Percentiles rank a stretch among this genome's conserved stretches.
Evolutionary conservation across 2,329 filamentous ascomycete species (phyloP).

Genomic region (Pseudocercospora fijiensis): DNA sequence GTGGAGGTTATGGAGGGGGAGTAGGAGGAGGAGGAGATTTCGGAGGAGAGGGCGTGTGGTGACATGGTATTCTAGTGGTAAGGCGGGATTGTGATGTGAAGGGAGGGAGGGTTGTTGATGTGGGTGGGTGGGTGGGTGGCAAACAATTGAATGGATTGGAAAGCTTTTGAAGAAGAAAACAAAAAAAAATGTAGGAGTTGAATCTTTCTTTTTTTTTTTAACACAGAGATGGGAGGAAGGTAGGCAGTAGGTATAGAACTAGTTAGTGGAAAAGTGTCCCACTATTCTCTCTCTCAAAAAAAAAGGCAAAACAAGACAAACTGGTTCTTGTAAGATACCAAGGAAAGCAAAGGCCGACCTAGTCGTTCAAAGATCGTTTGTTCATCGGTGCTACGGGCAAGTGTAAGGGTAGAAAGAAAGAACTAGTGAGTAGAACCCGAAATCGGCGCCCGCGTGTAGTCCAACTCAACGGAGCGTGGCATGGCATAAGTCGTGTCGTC

Average conservation of each 20-base stretch:
- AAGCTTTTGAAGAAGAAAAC: no score
- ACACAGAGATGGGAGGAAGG: background rate
- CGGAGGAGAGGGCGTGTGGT: conserved; percentile 24
- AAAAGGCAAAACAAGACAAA: background rate
- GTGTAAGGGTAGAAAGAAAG: no score
- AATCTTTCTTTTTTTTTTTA: background rate
- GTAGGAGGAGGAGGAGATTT: conserved; percentile 19
- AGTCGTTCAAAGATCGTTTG: conserved; percentile 2
- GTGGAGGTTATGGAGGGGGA: conserved; percentile 14
- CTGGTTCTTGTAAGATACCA: no score
- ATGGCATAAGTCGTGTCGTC: no score
- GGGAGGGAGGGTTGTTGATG: no score
- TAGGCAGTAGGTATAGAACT: background rate
- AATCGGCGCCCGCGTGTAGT: background rate
- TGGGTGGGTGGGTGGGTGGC: no score
- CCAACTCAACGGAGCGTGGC: no score
- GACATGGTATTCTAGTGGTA: conserved; percentile 20
- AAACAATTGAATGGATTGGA: background rate
- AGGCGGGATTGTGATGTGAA: no score
- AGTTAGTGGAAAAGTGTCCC: background rate
- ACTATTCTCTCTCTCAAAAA: no score
- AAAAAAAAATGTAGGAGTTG: no score
- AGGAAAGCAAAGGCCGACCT: background rate
- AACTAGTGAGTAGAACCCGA: background rate
- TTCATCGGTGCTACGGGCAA: background rate